Percentiles rank a stretch among this genome's conserved stretches.
Conservation (phyloP, 179 eudicot genomes). For the Carnegiea gigantea region DNA sequence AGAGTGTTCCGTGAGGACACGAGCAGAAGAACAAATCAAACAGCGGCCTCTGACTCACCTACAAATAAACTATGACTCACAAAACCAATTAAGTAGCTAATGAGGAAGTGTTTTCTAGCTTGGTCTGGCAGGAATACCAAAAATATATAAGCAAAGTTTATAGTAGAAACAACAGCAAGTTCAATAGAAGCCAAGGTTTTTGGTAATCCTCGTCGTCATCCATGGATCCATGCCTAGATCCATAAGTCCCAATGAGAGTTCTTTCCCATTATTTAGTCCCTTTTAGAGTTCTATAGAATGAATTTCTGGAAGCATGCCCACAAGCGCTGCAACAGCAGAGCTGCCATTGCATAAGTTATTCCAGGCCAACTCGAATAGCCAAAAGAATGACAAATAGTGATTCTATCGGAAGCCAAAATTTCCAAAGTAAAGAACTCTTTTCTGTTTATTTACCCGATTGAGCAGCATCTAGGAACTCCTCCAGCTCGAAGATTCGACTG, state of each 20-base stretch:
- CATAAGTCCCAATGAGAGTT: neutral
- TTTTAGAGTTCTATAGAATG: no score
- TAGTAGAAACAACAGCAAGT: no score
- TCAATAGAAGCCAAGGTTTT: neutral
- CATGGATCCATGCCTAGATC: neutral
- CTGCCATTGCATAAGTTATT: neutral
- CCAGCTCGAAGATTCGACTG: conserved; percentile 90
- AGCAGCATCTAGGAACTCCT: conserved; percentile 82
- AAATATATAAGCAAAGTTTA: no score
- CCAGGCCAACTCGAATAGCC: neutral
- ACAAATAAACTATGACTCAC: neutral
- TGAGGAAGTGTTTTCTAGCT: neutral
- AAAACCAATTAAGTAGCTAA: neutral
- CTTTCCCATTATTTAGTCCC: neutral
- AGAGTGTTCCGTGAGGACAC: neutral
- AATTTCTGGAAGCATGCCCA: neutral
- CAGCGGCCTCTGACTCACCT: no score
- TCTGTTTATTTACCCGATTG: conserved; percentile 60
- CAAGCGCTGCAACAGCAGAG: neutral
- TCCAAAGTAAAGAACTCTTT: neutral
- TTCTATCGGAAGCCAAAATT: neutral
- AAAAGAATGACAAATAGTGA: neutral
- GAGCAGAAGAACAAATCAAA: neutral
- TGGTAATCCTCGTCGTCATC: neutral
- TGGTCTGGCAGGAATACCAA: neutral